Evolutionary conservation across 106 monocot genomes (phyloP), one percentile per base, ranked within the genome.

Genomic region (Acanthochlamys bracteata): DNA sequence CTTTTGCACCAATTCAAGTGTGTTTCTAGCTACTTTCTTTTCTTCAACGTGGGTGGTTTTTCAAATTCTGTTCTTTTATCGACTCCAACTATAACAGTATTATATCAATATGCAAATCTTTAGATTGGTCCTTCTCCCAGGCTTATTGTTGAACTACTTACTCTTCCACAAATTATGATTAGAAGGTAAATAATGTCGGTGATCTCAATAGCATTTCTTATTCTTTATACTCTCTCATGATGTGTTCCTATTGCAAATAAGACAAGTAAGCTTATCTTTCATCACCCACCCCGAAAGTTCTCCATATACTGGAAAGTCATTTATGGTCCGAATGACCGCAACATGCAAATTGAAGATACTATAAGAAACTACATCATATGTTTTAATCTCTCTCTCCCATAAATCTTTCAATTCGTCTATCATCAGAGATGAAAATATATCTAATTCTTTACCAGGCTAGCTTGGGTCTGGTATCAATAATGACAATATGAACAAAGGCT

Each of bases 201-300:
- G 53, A 42, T 41, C 20, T 14, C 56, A 17, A 42, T 41, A 69
- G 22, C 57, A 56, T 41, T 20, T 15, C 40, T 69, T 69, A 41
- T 69, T 41, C 9, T 16, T n/a, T 15, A 69, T 57, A 14, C 20
- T 33, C 16, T 41, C 10, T 23, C 42, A 69, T 20, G 0, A 7
- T 22, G 57, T 69, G 22, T 58, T 4, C 17, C 25, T 12, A 7
- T 42, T 57, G 41, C 58, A 69, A 57, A 42, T 20, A 24, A 57
- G 69, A 24, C 69, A 69, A 42, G 57, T 40, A 14, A 58, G 24
- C 0, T 17, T 20, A 25, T 67, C 74, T 20, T 78, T 60, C 0
- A 66, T 78, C 10, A 53, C 53, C 70, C 65, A 77, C 4, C 64
- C 65, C 0, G 64, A 71, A 24, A 77, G 66, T 9, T 45, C 53